Base-by-base conservation (phyloP, 768 basidiomycete genomes). In the Chiua virens region DNA sequence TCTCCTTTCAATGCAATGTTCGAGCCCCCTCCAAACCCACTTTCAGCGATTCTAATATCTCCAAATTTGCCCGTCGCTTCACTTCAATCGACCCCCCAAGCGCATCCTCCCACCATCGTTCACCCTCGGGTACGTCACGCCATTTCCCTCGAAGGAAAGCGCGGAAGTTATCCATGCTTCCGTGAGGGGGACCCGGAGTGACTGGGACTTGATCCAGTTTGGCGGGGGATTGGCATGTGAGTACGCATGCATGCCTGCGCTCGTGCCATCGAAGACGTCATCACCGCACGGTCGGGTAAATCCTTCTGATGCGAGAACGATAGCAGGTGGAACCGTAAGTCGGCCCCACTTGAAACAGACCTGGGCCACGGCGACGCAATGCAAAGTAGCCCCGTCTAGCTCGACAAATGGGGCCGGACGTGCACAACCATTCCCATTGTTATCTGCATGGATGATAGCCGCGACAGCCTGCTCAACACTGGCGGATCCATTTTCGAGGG, bases 81-180 rank as follows among this genome's bases (percentile, higher is more conserved):
- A 63, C 67, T 56, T 84, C 82, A 11, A 77, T 64, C n/a, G 65
- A 65, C 8, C 72, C 76, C 5, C 72, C 75, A 30, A 89, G 70
- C 30, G 84, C 82, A 11, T 67, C 61, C 36, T 87, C 83, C 86
- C 87, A 89, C 84, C 84, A 89, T 46, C 83, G 72, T 65, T 81
- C 78, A 18, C 59, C 74, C 58, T 78, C 77, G 1, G 81, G 79
- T 2, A 82, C 74, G 6, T 80, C 75, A 30, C 75, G 74, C 88
- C 88, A 90, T 17, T 79, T 80, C 10, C 82, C 80, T 17, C 68
- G 70, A 40, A 82, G 67, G 42, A 89, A 78, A 22, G 71, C 68
- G 34, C 61, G 72, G 21, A 63, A 70, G 2, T 37, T 22, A 10
- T 45, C 32, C 50, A 57, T 55, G 20, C 52, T 60, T 1, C 67